These are phyloP conservation scores for Microsporum canis DNA, from an alignment of 2,329 filamentous ascomycete species.

Conservation along the genomic window DNA sequence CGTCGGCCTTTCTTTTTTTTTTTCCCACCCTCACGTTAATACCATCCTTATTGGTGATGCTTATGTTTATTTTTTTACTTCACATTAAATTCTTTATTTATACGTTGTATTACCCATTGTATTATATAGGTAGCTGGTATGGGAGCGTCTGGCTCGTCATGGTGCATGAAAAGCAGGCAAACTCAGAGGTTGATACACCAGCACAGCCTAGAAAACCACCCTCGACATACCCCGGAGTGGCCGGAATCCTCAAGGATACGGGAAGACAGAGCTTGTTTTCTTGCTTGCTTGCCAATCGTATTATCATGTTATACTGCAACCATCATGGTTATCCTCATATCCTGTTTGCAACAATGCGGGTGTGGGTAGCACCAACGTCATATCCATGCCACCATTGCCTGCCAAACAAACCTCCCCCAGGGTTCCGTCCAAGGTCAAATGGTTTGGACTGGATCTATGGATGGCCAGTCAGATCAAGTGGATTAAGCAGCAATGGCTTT, in stretches of 20 bases:
- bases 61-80: neutral
- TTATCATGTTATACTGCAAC: neutral
- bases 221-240: neutral
- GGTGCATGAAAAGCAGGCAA: neutral
- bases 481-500: neutral
- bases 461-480: neutral
- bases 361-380: neutral
- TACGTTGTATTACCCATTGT: too few relatives aligned
- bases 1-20: constrained; percentile 13
- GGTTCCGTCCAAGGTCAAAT: neutral
- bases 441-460: neutral
- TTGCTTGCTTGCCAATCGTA: neutral
- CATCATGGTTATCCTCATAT: neutral
- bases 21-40: neutral
- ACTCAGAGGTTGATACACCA: neutral
- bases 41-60: neutral
- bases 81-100: neutral
- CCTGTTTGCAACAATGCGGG: neutral
- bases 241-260: neutral
- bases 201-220: neutral
- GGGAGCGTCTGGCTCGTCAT: neutral
- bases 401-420: neutral
- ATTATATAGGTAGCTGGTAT: too few relatives aligned
- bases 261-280: neutral
- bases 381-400: neutral